Evolutionary conservation across 2,329 filamentous ascomycete genomes (phyloP).

Genomic region (Fusarium chlamydosporum): DNA sequence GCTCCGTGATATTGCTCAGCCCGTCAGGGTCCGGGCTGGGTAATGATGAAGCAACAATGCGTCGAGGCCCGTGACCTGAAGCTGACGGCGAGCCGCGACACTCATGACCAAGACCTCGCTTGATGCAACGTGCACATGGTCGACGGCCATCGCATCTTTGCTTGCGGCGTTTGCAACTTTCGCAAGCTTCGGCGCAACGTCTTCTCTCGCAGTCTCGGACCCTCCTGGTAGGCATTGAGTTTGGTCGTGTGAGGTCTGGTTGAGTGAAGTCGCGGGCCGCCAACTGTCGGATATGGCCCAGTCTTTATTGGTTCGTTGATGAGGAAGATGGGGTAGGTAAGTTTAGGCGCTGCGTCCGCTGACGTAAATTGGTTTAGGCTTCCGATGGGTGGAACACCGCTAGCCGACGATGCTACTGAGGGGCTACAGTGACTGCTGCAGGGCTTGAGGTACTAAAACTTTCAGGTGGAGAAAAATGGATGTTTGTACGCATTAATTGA

Average conservation of each 20-base stretch:
- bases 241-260: constrained; percentile 17
- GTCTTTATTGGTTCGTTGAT: constrained; percentile 39
- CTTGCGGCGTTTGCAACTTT: constrained; percentile 48
- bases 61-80: constrained; percentile 6
- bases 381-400: not conserved
- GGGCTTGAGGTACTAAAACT: too few species aligned
- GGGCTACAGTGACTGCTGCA: too few species aligned
- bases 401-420: constrained; percentile 13
- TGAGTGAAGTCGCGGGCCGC: constrained; percentile 39
- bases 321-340: constrained; percentile 24
- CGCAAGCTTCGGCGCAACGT: constrained; percentile 48
- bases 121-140: constrained; percentile 47
- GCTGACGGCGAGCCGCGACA: constrained; percentile 38
- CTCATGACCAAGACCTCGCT: constrained; percentile 44
- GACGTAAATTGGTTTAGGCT: constrained; percentile 18
- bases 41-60: constrained; percentile 47
- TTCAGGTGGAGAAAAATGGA: too few species aligned
- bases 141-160: constrained; percentile 47
- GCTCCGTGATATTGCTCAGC: constrained; percentile 38
- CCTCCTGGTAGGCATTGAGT: constrained; percentile 46
- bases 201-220: constrained; percentile 47
- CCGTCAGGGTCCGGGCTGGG: constrained; percentile 49
- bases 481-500: too few species aligned
- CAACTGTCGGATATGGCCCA: constrained; percentile 39
- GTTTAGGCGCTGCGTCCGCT: constrained; percentile 1